Evolutionary conservation across 257 asterid species (phyloP).

Genomic region (Ehretia macrophylla): DNA sequence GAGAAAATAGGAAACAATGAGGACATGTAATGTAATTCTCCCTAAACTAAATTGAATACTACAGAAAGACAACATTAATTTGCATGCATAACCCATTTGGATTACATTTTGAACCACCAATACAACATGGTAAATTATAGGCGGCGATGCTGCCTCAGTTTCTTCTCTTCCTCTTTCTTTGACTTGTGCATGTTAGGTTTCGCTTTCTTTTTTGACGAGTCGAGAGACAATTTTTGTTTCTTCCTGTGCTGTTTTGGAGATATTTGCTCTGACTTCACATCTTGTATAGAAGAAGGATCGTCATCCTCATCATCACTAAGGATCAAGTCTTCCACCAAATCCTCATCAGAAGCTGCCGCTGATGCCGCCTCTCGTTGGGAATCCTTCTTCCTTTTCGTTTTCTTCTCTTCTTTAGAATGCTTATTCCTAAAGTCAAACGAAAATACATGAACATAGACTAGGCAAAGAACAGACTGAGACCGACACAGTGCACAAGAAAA

Average conservation of each 20-base stretch:
- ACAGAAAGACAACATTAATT: too few species aligned
- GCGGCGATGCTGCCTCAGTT: neutral
- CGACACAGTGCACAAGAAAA: neutral
- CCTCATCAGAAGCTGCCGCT: conserved; percentile 62
- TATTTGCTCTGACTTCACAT: conserved; percentile 23
- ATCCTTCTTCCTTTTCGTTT: conserved; percentile 30
- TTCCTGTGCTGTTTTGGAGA: conserved; percentile 19
- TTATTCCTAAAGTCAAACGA: conserved; percentile 28
- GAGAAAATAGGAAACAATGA: too few species aligned
- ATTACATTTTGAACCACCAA: neutral
- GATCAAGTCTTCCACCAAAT: conserved; percentile 67
- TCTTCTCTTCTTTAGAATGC: conserved; percentile 33
- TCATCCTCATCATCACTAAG: conserved; percentile 87
- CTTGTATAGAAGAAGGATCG: conserved; percentile 34
- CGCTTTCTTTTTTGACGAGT: conserved; percentile 28
- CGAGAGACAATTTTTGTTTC: conserved; percentile 25
- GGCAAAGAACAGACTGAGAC: too few species aligned
- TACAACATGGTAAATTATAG: neutral
- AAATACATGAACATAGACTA: conserved; percentile 1
- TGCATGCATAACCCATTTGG: too few species aligned
- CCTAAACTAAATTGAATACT: too few species aligned
- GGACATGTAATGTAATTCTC: too few species aligned
- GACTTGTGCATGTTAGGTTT: conserved; percentile 36
- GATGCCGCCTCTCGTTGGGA: conserved; percentile 28
- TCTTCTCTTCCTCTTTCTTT: conserved; percentile 52